phyloP scores from a whole-genome alignment of 495 filamentous ascomycete species.

The Tuber microsphaerosporum region DNA sequence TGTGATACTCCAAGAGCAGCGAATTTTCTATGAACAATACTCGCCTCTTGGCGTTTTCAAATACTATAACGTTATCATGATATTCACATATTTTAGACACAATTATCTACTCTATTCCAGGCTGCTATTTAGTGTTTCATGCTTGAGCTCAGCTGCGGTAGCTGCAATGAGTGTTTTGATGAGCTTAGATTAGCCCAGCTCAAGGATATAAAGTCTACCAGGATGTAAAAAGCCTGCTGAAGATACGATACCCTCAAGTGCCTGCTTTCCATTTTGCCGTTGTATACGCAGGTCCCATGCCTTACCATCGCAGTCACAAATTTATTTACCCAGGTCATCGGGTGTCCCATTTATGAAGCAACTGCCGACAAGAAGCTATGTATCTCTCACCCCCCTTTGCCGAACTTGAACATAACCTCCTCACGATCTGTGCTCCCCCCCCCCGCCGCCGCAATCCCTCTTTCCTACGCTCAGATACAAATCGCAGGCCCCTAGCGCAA shows the following conservation, averaged over 20 bases:
- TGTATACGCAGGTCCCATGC: neutral
- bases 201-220: neutral
- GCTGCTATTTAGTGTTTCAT: neutral
- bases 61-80: neutral
- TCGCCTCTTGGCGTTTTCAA: neutral
- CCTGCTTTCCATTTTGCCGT: neutral
- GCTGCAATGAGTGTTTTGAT: neutral
- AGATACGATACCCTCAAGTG: neutral
- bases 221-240: neutral
- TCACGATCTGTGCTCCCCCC: neutral
- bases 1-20: neutral
- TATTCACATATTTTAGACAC: neutral
- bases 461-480: neutral
- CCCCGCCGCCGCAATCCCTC: neutral
- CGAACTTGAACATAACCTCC: neutral
- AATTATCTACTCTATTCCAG: neutral
- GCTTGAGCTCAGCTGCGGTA: neutral
- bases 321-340: neutral
- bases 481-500: neutral
- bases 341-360: neutral
- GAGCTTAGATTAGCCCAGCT: neutral
- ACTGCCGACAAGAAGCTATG: neutral
- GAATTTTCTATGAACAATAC: neutral
- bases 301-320: neutral
- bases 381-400: neutral